Evolutionary conservation across 1,139 yeast genomes (phyloP), one percentile per base, ranked within the genome.

Genomic region (Debaryomyces robertsiae): DNA sequence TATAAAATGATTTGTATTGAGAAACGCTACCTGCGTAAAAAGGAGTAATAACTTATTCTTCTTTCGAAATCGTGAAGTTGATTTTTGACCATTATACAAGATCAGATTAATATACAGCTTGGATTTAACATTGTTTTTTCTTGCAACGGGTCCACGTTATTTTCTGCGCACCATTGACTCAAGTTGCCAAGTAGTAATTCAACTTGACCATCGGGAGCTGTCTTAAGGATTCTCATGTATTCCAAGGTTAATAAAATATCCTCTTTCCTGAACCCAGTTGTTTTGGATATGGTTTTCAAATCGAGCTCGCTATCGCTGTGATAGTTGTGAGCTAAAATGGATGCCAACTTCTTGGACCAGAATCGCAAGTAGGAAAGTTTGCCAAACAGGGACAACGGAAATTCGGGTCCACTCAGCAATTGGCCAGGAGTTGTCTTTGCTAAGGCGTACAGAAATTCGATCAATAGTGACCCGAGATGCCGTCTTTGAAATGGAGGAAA

Each of bases 401-500:
- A 77, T 58, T 93, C 98, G 0, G 98, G 98, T 0, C 97, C 95
- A 43, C 96, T 90, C 19, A 52, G 23, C 71, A 60, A 36, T 68
- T 64, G 55, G 59, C 81, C 63, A 64, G 86, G 58, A 52, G 75
- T 66, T 6, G 52, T 47, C 37, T 69, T 66, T 0, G 96, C 87
- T 15, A 89, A 58, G 19, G 76, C 81, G 55, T 91, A 93, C 41
- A 94, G 89, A 50, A 89, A 87, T 44, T 88, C 91, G 23, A 93
- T 88, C 33, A 93, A 59, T 11, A 88, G 67, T 3, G 88, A 79
- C 0, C 98, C 98, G 27, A 91, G 62, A 16, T 81, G 84, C 29
- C 77, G 75, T 42, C 89, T 71, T 57, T 93, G 98, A 57, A 81
- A 93, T 1, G 96, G 97, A 0, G 98, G 98, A 48, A 93, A 87